Evolutionary conservation across 768 basidiomycete genomes (phyloP).

Genomic region (Mycena pura): DNA sequence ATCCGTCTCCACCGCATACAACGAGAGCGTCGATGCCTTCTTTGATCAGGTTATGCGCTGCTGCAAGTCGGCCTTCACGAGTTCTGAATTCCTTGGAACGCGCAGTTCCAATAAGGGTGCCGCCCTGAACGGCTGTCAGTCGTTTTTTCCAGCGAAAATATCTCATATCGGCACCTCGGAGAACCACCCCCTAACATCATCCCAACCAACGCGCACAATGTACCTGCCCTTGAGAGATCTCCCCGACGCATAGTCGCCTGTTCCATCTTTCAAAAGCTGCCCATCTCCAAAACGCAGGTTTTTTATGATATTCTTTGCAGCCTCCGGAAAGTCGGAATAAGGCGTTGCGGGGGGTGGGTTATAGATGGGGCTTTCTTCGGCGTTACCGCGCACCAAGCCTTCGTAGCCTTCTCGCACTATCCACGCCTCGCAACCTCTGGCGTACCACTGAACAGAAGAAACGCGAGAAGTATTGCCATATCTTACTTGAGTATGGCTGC

Average conservation of each 20-base stretch:
- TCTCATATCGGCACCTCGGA: conserved; percentile 63
- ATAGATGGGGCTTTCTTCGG: conserved; percentile 41
- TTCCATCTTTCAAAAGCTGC: conserved; percentile 77
- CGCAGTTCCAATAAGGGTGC: conserved; percentile 96
- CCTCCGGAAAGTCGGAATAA: conserved; percentile 14
- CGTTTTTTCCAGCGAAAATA: neutral
- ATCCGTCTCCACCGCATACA: conserved; percentile 98
- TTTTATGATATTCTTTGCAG: conserved; percentile 52
- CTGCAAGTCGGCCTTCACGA: conserved; percentile 84
- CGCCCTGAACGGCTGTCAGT: conserved; percentile 60
- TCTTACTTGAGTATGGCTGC: conserved; percentile 87
- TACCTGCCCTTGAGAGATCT: conserved; percentile 87
- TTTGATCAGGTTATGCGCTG: conserved; percentile 90
- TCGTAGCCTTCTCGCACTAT: conserved; percentile 99
- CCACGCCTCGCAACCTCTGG: conserved; percentile 93
- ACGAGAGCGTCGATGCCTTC: conserved; percentile 97
- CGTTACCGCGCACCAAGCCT: conserved; percentile 94
- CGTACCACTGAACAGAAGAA: neutral
- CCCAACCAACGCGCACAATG: conserved; percentile 96
- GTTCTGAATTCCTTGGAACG: conserved; percentile 87
- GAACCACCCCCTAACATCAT: conserved; percentile 96
- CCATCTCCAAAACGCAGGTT: conserved; percentile 88
- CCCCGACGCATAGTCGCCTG: conserved; percentile 72
- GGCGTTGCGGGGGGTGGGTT: conserved; percentile 22
- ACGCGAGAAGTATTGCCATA: neutral